A percentile compares a stretch with the other conserved stretches of the same genome.
These are phyloP conservation scores for Penicillium sp. DNA, from an alignment of 2,329 filamentous ascomycete species.

Conservation along the genomic window DNA sequence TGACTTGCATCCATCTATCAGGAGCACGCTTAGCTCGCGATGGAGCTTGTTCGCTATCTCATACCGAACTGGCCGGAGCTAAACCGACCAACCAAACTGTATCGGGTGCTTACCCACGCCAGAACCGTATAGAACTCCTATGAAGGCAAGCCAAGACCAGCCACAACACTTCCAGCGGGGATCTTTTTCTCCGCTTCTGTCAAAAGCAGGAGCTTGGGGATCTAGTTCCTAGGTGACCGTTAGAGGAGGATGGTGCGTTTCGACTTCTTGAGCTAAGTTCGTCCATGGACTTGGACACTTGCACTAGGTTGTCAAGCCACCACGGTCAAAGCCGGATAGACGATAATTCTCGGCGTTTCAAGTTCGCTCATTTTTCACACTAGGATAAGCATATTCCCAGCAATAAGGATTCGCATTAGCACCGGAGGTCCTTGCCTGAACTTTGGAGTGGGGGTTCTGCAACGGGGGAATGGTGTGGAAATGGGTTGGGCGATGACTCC, in stretches of 20 bases:
- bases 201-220: conserved; percentile 7
- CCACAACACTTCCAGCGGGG: neutral
- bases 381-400: neutral
- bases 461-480: conserved; percentile 5
- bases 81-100: neutral
- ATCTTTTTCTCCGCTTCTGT: neutral
- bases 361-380: neutral
- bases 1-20: neutral
- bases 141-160: neutral
- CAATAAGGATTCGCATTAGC: neutral
- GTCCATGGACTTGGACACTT: neutral
- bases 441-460: neutral
- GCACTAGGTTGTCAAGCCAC: neutral
- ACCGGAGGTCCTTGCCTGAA: conserved; percentile 16
- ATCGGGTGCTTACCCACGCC: neutral
- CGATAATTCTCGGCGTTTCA: neutral
- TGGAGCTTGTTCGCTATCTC: neutral
- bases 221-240: neutral
- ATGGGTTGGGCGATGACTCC: conserved; percentile 4
- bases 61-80: neutral
- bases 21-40: neutral
- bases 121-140: neutral
- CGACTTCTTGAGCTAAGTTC: neutral
- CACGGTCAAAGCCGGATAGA: neutral
- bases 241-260: neutral